Evolutionary conservation across 2,329 filamentous ascomycete genomes (phyloP).

Genomic region (Albifimbria verrucaria): DNA sequence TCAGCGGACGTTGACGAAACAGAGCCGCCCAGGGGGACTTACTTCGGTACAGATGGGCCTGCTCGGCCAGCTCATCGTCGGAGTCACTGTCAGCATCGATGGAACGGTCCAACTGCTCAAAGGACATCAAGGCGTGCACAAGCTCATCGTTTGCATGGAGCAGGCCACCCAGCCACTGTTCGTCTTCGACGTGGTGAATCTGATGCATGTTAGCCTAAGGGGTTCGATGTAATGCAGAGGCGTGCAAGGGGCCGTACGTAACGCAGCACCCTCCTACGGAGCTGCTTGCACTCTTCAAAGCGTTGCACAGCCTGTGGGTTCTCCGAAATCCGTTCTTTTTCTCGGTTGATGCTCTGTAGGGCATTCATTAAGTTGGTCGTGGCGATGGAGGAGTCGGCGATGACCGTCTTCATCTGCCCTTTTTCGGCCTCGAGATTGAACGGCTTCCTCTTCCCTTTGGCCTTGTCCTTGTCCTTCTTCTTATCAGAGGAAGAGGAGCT

Average conservation of each 20-base stretch:
- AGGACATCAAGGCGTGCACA: slow-evolving; percentile 89
- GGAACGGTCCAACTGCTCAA: slow-evolving; percentile 86
- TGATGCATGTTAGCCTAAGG: slow-evolving; percentile 21
- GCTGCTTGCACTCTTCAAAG: slow-evolving; percentile 82
- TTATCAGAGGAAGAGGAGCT: slow-evolving; percentile 44
- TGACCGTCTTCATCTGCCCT: slow-evolving; percentile 79
- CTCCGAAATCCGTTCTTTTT: slow-evolving; percentile 81
- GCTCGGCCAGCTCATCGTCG: slow-evolving; percentile 64
- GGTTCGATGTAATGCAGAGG: not conserved
- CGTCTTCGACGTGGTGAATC: slow-evolving; percentile 87
- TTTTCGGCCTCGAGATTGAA: slow-evolving; percentile 90
- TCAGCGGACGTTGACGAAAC: not conserved
- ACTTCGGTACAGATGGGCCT: slow-evolving; percentile 64
- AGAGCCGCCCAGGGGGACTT: slow-evolving; percentile 19
- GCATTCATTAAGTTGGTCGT: slow-evolving; percentile 88
- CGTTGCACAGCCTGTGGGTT: slow-evolving; percentile 70
- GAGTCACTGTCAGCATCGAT: slow-evolving; percentile 73
- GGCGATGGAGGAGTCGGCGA: slow-evolving; percentile 84
- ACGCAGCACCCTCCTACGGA: slow-evolving; percentile 79
- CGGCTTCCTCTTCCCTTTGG: slow-evolving; percentile 56
- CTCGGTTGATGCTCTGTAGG: slow-evolving; percentile 86
- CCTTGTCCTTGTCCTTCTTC: slow-evolving; percentile 53
- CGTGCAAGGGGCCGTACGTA: slow-evolving; percentile 54
- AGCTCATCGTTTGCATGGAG: slow-evolving; percentile 95
- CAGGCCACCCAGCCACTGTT: slow-evolving; percentile 87